Evolutionary conservation across 441 rosid species (phyloP).

Genomic region (Flueggea neowawraea): DNA sequence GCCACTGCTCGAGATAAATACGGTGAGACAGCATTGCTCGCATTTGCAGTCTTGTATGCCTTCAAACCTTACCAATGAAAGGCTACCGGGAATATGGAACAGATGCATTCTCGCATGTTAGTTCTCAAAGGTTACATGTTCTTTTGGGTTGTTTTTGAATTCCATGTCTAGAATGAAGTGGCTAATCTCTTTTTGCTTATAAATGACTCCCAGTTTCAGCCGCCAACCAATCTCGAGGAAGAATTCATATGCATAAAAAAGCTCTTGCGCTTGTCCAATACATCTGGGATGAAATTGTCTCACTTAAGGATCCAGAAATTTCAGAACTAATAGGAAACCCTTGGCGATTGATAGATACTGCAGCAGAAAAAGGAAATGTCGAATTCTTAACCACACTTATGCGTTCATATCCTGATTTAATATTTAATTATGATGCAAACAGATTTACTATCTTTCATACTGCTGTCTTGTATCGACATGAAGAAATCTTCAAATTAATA

Average conservation of each 20-base stretch:
- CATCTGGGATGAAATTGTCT: neutral
- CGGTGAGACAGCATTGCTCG: slow-evolving; percentile 10
- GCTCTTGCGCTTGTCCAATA: neutral
- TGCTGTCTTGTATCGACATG: slow-evolving; percentile 29
- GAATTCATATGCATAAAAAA: neutral
- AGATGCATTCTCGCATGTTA: neutral
- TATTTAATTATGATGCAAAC: slow-evolving; percentile 19
- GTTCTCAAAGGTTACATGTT: neutral
- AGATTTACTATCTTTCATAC: slow-evolving; percentile 27
- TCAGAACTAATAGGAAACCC: slow-evolving; percentile 11
- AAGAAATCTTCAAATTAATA: slow-evolving; percentile 27
- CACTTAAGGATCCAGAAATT: slow-evolving; percentile 15
- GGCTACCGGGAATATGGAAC: neutral
- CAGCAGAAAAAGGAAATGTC: slow-evolving; percentile 25
- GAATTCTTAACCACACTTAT: slow-evolving; percentile 23
- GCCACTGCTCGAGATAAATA: neutral
- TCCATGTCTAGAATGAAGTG: neutral
- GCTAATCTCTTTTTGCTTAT: no score
- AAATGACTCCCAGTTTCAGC: no score
- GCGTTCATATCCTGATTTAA: slow-evolving; percentile 22
- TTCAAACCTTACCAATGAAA: neutral
- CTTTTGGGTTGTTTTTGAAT: no score
- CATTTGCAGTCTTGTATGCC: slow-evolving; percentile 3
- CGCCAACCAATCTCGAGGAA: no score
- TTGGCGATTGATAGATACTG: slow-evolving; percentile 10